Conservation (phyloP, 768 basidiomycete species). For the Hydnomerulius pinastri region DNA sequence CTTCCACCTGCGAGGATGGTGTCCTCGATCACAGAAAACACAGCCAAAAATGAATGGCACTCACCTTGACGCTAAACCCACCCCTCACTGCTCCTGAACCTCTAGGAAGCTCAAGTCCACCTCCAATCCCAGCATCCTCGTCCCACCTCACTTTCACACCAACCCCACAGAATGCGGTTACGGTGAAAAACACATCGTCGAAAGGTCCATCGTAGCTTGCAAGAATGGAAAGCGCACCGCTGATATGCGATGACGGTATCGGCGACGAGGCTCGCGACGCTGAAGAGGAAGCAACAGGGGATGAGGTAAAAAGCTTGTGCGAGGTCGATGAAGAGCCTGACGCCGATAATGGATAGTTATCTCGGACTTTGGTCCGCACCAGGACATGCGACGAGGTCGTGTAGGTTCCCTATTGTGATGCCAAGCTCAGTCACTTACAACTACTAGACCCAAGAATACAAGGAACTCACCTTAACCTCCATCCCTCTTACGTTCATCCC, state of each 20-base stretch:
- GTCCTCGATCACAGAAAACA: no score
- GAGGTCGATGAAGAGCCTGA: no score
- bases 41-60: no score
- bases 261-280: conserved; percentile 3
- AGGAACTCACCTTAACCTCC: conserved; percentile 39
- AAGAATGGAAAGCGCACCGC: conserved; percentile 51
- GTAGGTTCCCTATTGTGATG: conserved; percentile 37
- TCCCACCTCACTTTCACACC: conserved; percentile 48
- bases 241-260: conserved; percentile 26
- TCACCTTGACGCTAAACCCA: conserved; percentile 18
- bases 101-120: background rate
- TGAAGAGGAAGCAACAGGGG: conserved; percentile 14
- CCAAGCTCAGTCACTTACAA: background rate
- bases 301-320: conserved; percentile 44
- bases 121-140: conserved; percentile 29
- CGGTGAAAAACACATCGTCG: conserved; percentile 62
- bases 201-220: conserved; percentile 71
- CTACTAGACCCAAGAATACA: background rate
- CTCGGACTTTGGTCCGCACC: conserved; percentile 17
- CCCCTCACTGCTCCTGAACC: background rate
- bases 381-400: conserved; percentile 50
- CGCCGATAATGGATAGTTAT: conserved; percentile 33
- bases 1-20: conserved; percentile 50
- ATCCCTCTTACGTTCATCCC: conserved; percentile 31
- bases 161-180: conserved; percentile 52